A percentile compares a stretch with the other conserved stretches of the same genome.
These are phyloP conservation scores for Podospora didyma DNA, from an alignment of 495 filamentous ascomycete species.

Conservation along the genomic window DNA sequence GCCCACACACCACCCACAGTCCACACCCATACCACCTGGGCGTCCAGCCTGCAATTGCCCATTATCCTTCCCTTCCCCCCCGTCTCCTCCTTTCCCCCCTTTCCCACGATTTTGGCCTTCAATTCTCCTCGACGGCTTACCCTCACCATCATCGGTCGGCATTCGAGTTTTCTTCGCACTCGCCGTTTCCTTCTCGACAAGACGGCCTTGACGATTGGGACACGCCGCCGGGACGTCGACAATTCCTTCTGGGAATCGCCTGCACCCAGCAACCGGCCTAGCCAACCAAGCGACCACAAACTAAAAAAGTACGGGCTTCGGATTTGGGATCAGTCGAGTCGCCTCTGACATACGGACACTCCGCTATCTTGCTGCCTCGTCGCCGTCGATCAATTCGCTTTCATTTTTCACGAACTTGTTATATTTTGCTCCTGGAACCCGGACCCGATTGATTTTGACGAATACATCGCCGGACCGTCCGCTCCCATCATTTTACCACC, in stretches of 20 bases:
- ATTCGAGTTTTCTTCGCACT: slow-evolving; percentile 8
- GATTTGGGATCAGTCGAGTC: neutral
- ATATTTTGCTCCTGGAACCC: slow-evolving; percentile 3
- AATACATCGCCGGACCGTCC: neutral
- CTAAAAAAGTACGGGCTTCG: neutral
- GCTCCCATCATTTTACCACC: slow-evolving; percentile 1
- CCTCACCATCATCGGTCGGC: slow-evolving; percentile 11
- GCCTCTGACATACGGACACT: no score
- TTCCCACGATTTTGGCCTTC: slow-evolving; percentile 18
- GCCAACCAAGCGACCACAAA: neutral
- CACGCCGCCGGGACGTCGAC: slow-evolving; percentile 8
- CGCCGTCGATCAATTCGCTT: neutral
- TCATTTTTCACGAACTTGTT: neutral
- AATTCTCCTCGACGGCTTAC: slow-evolving; percentile 21
- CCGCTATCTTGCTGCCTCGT: neutral
- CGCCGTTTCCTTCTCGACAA: slow-evolving; percentile 10
- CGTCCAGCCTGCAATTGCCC: slow-evolving; percentile 14
- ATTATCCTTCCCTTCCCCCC: slow-evolving; percentile 15
- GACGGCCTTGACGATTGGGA: slow-evolving; percentile 10
- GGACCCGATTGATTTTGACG: neutral
- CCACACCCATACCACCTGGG: slow-evolving; percentile 1
- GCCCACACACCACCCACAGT: slow-evolving; percentile 2
- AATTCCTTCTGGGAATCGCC: no score
- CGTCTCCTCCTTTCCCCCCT: slow-evolving; percentile 17
- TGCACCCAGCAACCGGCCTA: slow-evolving; percentile 1